Percentiles rank a stretch among this genome's conserved stretches.
These are phyloP conservation scores for Pholiota adiposa DNA, from an alignment of 1,284 basidiomycete genomes.

Conservation along the genomic window DNA sequence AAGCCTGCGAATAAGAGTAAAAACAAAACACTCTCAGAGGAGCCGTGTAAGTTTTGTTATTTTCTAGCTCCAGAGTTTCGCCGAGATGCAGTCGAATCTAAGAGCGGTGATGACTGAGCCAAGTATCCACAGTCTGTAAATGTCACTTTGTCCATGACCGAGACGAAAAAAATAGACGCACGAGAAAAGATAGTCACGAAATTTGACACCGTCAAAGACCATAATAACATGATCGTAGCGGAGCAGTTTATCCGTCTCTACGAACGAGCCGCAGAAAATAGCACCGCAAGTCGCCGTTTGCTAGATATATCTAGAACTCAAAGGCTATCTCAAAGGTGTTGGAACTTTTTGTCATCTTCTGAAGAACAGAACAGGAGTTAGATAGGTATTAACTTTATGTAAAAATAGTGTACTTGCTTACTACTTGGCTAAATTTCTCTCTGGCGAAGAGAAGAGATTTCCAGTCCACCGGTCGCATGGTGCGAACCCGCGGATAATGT, in stretches of 20 bases:
- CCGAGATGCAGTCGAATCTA: constrained; percentile 10
- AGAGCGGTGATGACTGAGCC: constrained; percentile 9
- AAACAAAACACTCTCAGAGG: not conserved
- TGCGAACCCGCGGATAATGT: constrained; percentile 19
- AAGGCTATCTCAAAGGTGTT: constrained; percentile 1
- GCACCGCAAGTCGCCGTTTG: constrained; percentile 8
- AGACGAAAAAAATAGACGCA: constrained; percentile 2
- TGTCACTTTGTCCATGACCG: constrained; percentile 8
- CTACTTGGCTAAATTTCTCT: constrained; percentile 6
- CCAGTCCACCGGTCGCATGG: constrained; percentile 13
- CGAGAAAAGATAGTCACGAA: constrained; percentile 6
- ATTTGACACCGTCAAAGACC: constrained; percentile 7
- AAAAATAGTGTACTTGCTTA: constrained; percentile 15
- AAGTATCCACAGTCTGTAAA: constrained; percentile 8
- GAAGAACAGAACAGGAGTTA: constrained; percentile 10
- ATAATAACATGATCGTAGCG: constrained; percentile 3
- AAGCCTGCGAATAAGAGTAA: not conserved
- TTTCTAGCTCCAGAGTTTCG: constrained; percentile 6
- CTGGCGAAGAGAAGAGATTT: constrained; percentile 11
- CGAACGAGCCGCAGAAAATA: not conserved
- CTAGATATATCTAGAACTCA: constrained; percentile 2
- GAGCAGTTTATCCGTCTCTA: constrained; percentile 5
- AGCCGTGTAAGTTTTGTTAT: not conserved
- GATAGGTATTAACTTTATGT: constrained; percentile 13
- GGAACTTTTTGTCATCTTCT: constrained; percentile 1